Evolutionary conservation across 441 rosid species (phyloP), one percentile per base, ranked within the genome.

Genomic region (Pelargonium fulgidum): DNA sequence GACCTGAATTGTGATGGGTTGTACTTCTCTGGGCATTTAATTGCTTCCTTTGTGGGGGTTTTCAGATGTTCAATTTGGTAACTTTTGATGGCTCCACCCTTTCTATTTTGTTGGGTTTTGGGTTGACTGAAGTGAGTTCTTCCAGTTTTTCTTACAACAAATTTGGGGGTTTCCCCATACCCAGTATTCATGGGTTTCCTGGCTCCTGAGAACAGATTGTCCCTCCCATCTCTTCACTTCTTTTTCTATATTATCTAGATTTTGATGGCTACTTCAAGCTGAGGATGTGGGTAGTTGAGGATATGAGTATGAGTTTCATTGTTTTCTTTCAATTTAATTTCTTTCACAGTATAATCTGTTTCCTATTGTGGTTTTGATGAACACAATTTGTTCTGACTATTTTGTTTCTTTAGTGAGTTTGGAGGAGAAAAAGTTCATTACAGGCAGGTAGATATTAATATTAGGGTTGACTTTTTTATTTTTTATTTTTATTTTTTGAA

Each of bases 1-100:
- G 42, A 64, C 47, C 12, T 64, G 36, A 22, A 24, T 61, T 61
- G 64, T 11, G 24, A 16, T 61, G 64, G 64, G 39, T 61, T 61
- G 24, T 48, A 4, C 7, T 33, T 33, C 39, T 33, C 39, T 33
- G 39, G 39, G 39, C 7, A 33, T 33, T 33, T 33, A 33, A 3
- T 33, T 33, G 39, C 39, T 48, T 33, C 64, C 12, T 61, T 14
- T 61, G 39, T 61, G 64, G n/a, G 16, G 5, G 29, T 61, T 24
- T 61, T 61, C 39, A 33, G 39, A 33, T 61, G 39, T 29, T 61
- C 39, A 24, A 8, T 61, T 61, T 61, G 39, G 24, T n/a, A 61
- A 22, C 29, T 7, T 22, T 61, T 61, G 26, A 26, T 61, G 62
- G 36, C 62, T 56, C 6, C 62, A 56, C 62, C 10, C 20, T 61